Conservation (phyloP, 225 moss, liverwort and hornwort species). For the Physcomitrium patens region DNA sequence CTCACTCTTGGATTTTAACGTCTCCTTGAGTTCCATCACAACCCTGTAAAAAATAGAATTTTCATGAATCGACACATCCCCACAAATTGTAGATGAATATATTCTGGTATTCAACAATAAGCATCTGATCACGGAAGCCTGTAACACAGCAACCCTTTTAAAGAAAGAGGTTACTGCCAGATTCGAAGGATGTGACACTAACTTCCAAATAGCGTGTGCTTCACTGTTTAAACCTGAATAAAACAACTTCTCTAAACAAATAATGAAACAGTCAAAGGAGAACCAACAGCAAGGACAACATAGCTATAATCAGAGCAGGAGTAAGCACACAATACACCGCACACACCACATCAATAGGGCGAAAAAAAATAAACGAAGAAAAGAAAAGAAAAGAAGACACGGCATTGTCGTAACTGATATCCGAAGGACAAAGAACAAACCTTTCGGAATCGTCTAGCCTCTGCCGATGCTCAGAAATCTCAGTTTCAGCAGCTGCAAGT, state of each 20-base stretch:
- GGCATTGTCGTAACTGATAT: conserved; percentile 5
- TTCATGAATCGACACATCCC: conserved; percentile 12
- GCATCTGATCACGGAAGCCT: conserved; percentile 8
- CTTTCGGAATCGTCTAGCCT: conserved; percentile 68
- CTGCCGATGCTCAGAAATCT: conserved; percentile 59
- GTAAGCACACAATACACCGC: neutral
- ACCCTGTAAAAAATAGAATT: conserved; percentile 40
- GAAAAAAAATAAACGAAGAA: no score
- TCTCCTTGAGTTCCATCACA: conserved; percentile 81
- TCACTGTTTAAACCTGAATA: conserved; percentile 15
- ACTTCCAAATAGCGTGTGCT: conserved; percentile 14
- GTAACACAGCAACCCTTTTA: conserved; percentile 10
- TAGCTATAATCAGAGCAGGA: conserved; percentile 14
- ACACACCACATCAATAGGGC: neutral
- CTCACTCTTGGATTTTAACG: conserved; percentile 83
- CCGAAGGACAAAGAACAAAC: conserved; percentile 26
- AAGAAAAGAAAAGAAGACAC: no score
- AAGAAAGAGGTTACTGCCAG: conserved; percentile 15
- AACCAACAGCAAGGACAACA: conserved; percentile 3
- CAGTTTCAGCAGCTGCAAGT: conserved; percentile 73
- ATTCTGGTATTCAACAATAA: conserved; percentile 6
- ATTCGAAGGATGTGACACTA: neutral
- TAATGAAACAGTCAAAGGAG: conserved; percentile 22
- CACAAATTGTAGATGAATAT: neutral
- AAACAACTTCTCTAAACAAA: neutral